Base-by-base conservation (phyloP, 805 yeast genomes). In the Maudiozyma pseudohumilis region DNA sequence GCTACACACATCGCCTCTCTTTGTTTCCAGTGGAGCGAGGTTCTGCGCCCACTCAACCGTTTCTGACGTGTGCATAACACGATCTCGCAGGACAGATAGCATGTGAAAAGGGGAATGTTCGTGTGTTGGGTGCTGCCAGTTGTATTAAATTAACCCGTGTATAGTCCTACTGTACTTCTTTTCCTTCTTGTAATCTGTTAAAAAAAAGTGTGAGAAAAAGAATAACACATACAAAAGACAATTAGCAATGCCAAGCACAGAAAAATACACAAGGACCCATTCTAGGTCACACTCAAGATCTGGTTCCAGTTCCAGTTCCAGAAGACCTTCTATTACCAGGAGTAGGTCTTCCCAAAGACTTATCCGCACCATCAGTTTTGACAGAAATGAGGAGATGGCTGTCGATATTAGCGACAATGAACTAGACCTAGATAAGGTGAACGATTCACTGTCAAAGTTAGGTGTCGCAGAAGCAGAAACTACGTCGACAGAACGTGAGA, bases 321-420 rank as follows among this genome's bases (percentile, higher is more conserved):
- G 54, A 29, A 48, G 49, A 36, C 47, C 49, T 6, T 48, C 59
- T 4, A 29, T 55, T 23, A 48, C 59, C 4, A 40, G 57, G 7
- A 43, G 44, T 20, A 47, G 48, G 31, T 49, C 56, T 7, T 53
- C 60, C 7, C 55, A 51, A 24, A 48, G 60, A 30, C 41, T 54
- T 12, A 47, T 56, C 15, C 45, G 52, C 6, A 54, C 59, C 4
- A 56, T 57, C 18, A 52, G 53, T 24, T 40, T 56, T 5, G 59
- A 52, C 15, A 37, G 46, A 1, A 53, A 49, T 25, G 39, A 36
- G 10, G 41, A 41, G 13, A 28, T 23, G 22, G 30, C 36, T 10
- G 4, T 25, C 6, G 34, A 34, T 20, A 23, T 21, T 18, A 29
- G 16, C 4, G 36, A 36, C 15, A 27, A 28, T 25, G 32, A 32